Percentiles rank a stretch among this genome's conserved stretches.
Conservation (phyloP, 2,329 filamentous ascomycete species). For the Nectriaceae sp. region DNA sequence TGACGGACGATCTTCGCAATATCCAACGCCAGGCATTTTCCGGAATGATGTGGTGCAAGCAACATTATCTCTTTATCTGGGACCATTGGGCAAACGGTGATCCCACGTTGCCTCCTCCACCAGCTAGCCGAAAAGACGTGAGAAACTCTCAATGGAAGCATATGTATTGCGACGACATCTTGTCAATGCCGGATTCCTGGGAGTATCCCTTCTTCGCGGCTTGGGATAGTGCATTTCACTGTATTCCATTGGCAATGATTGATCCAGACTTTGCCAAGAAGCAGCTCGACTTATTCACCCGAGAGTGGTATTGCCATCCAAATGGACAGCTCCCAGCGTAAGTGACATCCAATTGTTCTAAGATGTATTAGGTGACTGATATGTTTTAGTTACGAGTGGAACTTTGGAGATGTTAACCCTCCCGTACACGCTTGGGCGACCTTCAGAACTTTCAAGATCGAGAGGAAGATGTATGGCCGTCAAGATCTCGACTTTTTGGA, state of each 20-base stretch:
- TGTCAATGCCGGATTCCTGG: conserved; percentile 99
- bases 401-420: conserved; percentile 95
- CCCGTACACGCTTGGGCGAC: conserved; percentile 96
- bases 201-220: conserved; percentile 98
- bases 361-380: conserved; percentile 12
- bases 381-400: conserved; percentile 76
- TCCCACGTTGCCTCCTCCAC: conserved; percentile 83
- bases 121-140: conserved; percentile 74
- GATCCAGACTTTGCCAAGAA: conserved; percentile 98
- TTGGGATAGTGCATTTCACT: conserved; percentile 97
- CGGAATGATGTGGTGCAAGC: conserved; percentile 98
- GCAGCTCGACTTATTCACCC: conserved; percentile 91
- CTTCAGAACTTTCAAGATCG: conserved; percentile 96
- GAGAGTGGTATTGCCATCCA: conserved; percentile 98
- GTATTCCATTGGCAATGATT: conserved; percentile 94
- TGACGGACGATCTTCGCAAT: conserved; percentile 90
- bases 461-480: conserved; percentile 93
- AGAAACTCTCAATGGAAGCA: conserved; percentile 93
- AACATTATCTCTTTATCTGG: conserved; percentile 96
- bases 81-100: conserved; percentile 98
- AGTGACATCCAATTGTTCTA: conserved; percentile 24
- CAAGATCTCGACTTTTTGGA: conserved; percentile 96
- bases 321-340: conserved; percentile 93
- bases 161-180: conserved; percentile 89
- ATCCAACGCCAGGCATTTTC: conserved; percentile 93